Evolutionary conservation across 176 grass and related monocot genomes (phyloP).

Genomic region (Oryza punctata): DNA sequence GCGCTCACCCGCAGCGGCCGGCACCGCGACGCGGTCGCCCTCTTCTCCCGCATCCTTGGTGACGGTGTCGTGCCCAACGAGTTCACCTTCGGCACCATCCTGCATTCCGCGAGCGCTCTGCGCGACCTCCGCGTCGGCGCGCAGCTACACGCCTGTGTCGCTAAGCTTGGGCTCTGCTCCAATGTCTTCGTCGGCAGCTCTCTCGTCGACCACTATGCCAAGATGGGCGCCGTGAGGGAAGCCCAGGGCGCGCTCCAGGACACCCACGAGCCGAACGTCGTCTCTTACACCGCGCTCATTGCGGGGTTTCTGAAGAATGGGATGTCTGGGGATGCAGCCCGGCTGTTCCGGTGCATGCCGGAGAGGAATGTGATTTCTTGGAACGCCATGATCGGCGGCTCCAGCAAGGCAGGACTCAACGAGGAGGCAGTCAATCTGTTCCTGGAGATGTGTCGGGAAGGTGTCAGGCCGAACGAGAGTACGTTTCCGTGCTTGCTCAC

Average conservation of each 20-base stretch:
- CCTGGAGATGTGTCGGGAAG: slow-evolving; percentile 64
- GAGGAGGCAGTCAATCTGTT: slow-evolving; percentile 67
- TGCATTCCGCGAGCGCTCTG: slow-evolving; percentile 60
- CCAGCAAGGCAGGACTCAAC: slow-evolving; percentile 64
- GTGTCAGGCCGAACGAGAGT: slow-evolving; percentile 50
- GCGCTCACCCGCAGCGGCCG: slow-evolving; percentile 46
- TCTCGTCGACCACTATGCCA: slow-evolving; percentile 78
- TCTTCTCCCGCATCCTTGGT: slow-evolving; percentile 54
- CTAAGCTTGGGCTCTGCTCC: slow-evolving; percentile 69
- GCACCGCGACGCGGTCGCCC: slow-evolving; percentile 54
- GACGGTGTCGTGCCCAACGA: slow-evolving; percentile 56
- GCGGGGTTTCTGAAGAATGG: slow-evolving; percentile 61
- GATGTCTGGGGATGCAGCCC: slow-evolving; percentile 48
- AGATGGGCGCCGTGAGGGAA: slow-evolving; percentile 64
- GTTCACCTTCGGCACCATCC: slow-evolving; percentile 79
- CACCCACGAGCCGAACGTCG: slow-evolving; percentile 66
- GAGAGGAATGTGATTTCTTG: slow-evolving; percentile 77
- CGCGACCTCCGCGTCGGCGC: slow-evolving; percentile 41
- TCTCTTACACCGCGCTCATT: slow-evolving; percentile 69
- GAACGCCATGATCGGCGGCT: slow-evolving; percentile 80
- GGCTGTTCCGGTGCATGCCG: slow-evolving; percentile 67
- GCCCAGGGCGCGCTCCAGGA: slow-evolving; percentile 56
- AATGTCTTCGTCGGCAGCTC: slow-evolving; percentile 79
- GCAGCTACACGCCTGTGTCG: slow-evolving; percentile 72
- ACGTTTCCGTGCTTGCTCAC: slow-evolving; percentile 71